Evolutionary conservation across 2,329 filamentous ascomycete species (phyloP), one percentile per base, ranked within the genome.

Genomic region (Curvularia sp.): DNA sequence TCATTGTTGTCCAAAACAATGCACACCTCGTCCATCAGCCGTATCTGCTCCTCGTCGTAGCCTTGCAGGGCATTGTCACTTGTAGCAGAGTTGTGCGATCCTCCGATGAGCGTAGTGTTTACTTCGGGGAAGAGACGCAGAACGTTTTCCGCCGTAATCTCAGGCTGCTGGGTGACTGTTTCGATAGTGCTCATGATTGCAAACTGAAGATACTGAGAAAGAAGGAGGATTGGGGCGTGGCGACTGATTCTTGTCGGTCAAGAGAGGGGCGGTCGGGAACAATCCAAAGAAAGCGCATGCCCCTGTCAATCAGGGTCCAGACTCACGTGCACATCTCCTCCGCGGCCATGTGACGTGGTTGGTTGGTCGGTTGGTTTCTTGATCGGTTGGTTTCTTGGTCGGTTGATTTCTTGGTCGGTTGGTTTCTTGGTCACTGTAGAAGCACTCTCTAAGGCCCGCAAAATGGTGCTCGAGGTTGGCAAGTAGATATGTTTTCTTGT

Each of bases 1-100:
- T 98, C 95, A 72, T 98, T 86, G 71, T 96, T 88, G 78, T 98
- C 94, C 46, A 96, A 82, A 18, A 99, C 95, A 76, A 99, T 98
- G 84, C 95, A 99, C 49, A 97, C 90, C 82, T 98, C 95, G 73
- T 99, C 94, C 95, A 99, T 99, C 72, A 99, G 81, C 49, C 94
- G 89, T 72, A 97, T 97, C 82, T 99, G 95, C 83, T 98, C 94
- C 77, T 91, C 94, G 82, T 98, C 93, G 81, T 98, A 96, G 50
- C 94, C 95, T 55, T 89, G 89, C 43, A 98, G 85, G 57, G 92
- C 92, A 63, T 81, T 80, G 69, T 89, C 88, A 73, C 74, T 69
- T n/a, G 76, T 74, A 57, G 74, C 74, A 46, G 83, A 86, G 60
- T 87, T 71, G 87, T 79, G 90, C 83, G 78, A 88, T 86, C 78